Conservation (phyloP, 257 asterid genomes). For the Solanum arcanum region DNA sequence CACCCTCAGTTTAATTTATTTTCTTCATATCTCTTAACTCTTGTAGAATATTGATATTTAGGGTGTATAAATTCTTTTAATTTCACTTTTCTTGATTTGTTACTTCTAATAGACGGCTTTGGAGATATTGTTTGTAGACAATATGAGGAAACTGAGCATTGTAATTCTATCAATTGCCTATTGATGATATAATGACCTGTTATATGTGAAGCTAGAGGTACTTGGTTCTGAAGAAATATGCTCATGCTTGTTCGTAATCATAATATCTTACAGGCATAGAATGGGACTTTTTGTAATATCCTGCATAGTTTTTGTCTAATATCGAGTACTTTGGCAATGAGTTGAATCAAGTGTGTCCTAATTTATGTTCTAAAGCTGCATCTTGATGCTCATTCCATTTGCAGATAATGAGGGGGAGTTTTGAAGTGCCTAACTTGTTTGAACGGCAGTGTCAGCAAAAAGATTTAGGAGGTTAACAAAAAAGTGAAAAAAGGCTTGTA, state of each 20-base stretch:
- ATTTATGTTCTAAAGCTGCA: neutral
- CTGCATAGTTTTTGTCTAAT: neutral
- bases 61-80: constrained; percentile 24
- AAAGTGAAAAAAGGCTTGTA: neutral
- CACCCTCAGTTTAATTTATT: constrained; percentile 42
- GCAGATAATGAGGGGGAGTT: neutral
- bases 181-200: constrained; percentile 12
- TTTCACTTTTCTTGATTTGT: constrained; percentile 9
- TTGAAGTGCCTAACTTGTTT: neutral
- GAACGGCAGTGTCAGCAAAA: neutral
- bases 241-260: constrained; percentile 13
- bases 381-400: neutral
- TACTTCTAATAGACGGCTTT: constrained; percentile 19
- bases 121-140: constrained; percentile 18
- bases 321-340: neutral
- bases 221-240: constrained; percentile 19
- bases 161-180: constrained; percentile 11
- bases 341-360: neutral
- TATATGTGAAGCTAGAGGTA: constrained; percentile 16
- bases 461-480: neutral
- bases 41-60: constrained; percentile 26
- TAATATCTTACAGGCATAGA: constrained; percentile 7
- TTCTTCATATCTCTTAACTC: constrained; percentile 11
- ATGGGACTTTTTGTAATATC: constrained; percentile 2
- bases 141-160: constrained; percentile 7